Evolutionary conservation across 2,329 filamentous ascomycete genomes (phyloP).

Genomic region (Aspergillus arachidicola): DNA sequence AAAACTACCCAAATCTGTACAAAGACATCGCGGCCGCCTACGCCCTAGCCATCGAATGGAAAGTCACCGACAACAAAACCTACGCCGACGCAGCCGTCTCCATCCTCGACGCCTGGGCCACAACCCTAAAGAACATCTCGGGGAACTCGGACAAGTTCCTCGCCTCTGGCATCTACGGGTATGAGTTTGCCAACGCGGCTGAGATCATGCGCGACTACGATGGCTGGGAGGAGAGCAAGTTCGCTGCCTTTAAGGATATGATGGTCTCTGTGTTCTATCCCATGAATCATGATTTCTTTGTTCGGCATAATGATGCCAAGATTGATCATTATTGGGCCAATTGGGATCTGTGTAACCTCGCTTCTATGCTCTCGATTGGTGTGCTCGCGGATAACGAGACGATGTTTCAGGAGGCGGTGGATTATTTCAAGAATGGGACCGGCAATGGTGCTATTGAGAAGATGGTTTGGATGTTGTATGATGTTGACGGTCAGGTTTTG

Average conservation of each 20-base stretch:
- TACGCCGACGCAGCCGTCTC: conserved; percentile 42
- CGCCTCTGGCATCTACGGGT: conserved; percentile 49
- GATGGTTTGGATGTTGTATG: conserved; percentile 12
- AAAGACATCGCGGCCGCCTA: conserved; percentile 43
- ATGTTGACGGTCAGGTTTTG: conserved; percentile 29
- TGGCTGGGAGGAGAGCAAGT: conserved; percentile 32
- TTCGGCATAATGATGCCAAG: conserved; percentile 39
- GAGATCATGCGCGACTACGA: conserved; percentile 45
- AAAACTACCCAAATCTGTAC: conserved; percentile 41
- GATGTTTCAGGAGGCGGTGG: conserved; percentile 41
- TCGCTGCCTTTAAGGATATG: conserved; percentile 33
- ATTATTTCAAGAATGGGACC: conserved; percentile 45
- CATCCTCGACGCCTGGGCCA: conserved; percentile 45
- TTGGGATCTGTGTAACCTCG: conserved; percentile 52
- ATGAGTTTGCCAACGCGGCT: conserved; percentile 51
- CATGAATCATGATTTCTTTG: conserved; percentile 43
- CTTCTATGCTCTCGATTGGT: conserved; percentile 45
- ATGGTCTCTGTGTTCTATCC: conserved; percentile 42
- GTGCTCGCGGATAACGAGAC: conserved; percentile 48
- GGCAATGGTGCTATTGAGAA: conserved; percentile 36
- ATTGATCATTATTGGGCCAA: conserved; percentile 46
- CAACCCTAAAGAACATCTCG: conserved; percentile 35
- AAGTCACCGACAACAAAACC: conserved; percentile 38
- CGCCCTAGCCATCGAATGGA: conserved; percentile 45
- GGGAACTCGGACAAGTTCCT: conserved; percentile 45